These are phyloP conservation scores for Pseudocercospora musae DNA, from an alignment of 2,329 filamentous ascomycete genomes.

Conservation along the genomic window DNA sequence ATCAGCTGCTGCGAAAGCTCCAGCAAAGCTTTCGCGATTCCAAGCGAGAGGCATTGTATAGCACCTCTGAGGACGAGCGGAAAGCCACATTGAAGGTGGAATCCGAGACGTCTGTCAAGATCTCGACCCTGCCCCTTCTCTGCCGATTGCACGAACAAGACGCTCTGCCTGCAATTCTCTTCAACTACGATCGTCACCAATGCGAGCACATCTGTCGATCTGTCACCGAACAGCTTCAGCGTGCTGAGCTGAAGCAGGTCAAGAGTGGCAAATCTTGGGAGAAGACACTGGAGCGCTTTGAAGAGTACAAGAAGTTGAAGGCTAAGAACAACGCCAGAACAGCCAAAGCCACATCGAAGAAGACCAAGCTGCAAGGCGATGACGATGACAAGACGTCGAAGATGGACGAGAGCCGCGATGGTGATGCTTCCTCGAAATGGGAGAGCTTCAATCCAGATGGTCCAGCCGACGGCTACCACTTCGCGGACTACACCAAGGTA, in stretches of 20 bases:
- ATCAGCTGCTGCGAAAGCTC: conserved; percentile 51
- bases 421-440: conserved; percentile 56
- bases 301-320: conserved; percentile 54
- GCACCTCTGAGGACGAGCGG: conserved; percentile 16
- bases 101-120: conserved; percentile 29
- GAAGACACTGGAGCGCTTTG: conserved; percentile 56
- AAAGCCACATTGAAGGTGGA: conserved; percentile 12
- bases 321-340: conserved; percentile 37
- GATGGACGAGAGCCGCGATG: conserved; percentile 56
- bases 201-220: conserved; percentile 60
- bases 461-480: conserved; percentile 62
- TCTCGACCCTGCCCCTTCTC: conserved; percentile 58
- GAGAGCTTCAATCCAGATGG: conserved; percentile 65
- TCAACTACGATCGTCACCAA: conserved; percentile 67
- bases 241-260: conserved; percentile 57
- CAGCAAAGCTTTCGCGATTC: conserved; percentile 28
- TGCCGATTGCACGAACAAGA: conserved; percentile 59
- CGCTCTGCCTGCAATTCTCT: conserved; percentile 70
- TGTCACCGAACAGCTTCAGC: conserved; percentile 53
- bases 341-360: conserved; percentile 39
- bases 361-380: conserved; percentile 35
- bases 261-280: conserved; percentile 59
- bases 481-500: conserved; percentile 61
- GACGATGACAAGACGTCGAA: conserved; percentile 53
- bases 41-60: conserved; percentile 25